Percentiles rank a stretch among this genome's conserved stretches.
phyloP scores from a whole-genome alignment of 768 basidiomycete genomes.

The Leucogyrophana mollusca region DNA sequence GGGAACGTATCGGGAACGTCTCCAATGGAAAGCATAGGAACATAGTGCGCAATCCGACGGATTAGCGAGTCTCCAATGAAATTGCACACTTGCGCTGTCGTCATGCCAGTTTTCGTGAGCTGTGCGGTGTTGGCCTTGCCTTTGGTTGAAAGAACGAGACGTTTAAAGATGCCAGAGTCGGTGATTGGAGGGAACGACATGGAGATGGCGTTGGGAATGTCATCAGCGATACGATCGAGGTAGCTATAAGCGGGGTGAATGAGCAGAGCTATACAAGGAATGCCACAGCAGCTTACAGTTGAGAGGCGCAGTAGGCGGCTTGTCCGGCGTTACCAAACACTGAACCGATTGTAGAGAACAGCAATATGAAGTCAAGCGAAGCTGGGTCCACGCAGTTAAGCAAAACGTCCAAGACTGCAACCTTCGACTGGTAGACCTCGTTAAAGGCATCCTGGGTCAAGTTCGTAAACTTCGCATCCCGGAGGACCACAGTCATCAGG shows the following conservation, averaged over 20 bases:
- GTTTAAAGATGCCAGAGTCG: slow-evolving; percentile 34
- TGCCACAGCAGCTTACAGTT: slow-evolving; percentile 3
- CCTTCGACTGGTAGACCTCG: slow-evolving; percentile 19
- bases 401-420: slow-evolving; percentile 16
- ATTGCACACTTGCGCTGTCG: slow-evolving; percentile 29
- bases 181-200: slow-evolving; percentile 34
- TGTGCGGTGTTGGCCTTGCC: slow-evolving; percentile 28
- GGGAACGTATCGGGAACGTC: slow-evolving; percentile 25
- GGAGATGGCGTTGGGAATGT: slow-evolving; percentile 29
- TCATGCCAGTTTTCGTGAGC: slow-evolving; percentile 30
- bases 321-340: slow-evolving; percentile 31
- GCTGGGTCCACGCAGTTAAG: slow-evolving; percentile 10
- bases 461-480: slow-evolving; percentile 31
- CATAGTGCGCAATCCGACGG: slow-evolving; percentile 28
- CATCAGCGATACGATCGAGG: slow-evolving; percentile 29
- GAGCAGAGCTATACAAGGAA: neutral
- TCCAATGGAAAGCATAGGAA: slow-evolving; percentile 24
- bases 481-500: slow-evolving; percentile 34
- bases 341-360: slow-evolving; percentile 34
- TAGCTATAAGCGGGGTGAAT: slow-evolving; percentile 18
- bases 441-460: slow-evolving; percentile 30
- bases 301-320: slow-evolving; percentile 21
- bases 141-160: slow-evolving; percentile 24
- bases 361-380: slow-evolving; percentile 29
- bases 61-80: slow-evolving; percentile 29